Evolutionary conservation across 176 grass and related monocot species (phyloP), one percentile per base, ranked within the genome.

Genomic region (Thinopyrum elongatum): DNA sequence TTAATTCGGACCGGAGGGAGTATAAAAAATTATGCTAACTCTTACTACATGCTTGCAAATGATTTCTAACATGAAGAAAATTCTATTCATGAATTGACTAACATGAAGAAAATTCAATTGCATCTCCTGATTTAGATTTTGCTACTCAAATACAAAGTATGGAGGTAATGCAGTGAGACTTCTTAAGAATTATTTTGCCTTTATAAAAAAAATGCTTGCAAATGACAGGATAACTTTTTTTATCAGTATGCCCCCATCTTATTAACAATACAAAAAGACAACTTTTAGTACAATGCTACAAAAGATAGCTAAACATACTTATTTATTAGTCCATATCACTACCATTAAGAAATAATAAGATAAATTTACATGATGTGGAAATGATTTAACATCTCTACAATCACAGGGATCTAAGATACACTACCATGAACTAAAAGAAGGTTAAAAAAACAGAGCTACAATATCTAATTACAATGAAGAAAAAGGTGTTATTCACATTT

Each of bases 381-480:
- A 85, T 82, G 79, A 71, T 83, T 78, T 89, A 82, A 17, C 65
- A 87, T 89, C 76, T 85, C 76, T 79, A 92, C 89, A 75, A 38
- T 27, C 76, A 88, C 73, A 84, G 68, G 77, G 42, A 86, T 26
- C 88, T 90, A 86, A 49, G 33, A 67, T 87, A 84, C 83, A 89
- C 76, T 88, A 91, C 83, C 78, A 77, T 36, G 47, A 71, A 87
- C 80, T 80, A 87, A 86, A 67, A 76, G 77, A 46, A 1, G 64
- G 70, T 75, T 76, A 90, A 85, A 70, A 70, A 83, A 84, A 42
- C 60, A 78, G 76, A 84, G 70, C 89, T 91, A 79, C 84, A 89
- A 94, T 90, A 91, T 90, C 84, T 97, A 95, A 90, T 95, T 97
- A 97, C 92, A 93, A 49, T 71, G 79, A 93, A 73, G 78, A 88